A percentile compares a stretch with the other conserved stretches of the same genome.
These are phyloP conservation scores for Chlorophyllum brunneum DNA, from an alignment of 768 basidiomycete species.

Conservation along the genomic window DNA sequence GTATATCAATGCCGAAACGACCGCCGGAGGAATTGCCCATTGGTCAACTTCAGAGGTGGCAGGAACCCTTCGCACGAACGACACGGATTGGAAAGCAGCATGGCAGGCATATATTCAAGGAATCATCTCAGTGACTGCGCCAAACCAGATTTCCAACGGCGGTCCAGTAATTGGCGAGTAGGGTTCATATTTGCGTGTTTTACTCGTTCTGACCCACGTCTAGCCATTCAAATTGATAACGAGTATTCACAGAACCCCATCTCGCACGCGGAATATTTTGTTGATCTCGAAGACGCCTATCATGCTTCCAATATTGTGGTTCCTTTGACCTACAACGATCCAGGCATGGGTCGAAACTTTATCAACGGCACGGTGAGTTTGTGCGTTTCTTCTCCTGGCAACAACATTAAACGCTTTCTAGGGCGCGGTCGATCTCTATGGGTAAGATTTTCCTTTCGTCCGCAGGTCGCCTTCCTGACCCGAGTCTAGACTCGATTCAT, in stretches of 20 bases:
- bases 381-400: neutral
- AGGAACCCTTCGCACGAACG: conserved; percentile 69
- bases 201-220: neutral
- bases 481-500: conserved; percentile 51
- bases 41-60: conserved; percentile 71
- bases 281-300: conserved; percentile 54
- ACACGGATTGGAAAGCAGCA: conserved; percentile 61
- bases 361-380: conserved; percentile 62
- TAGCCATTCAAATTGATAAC: conserved; percentile 51
- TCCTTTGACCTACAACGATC: conserved; percentile 74
- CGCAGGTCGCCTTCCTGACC: neutral
- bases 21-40: conserved; percentile 66
- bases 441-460: conserved; percentile 32
- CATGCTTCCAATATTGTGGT: conserved; percentile 55
- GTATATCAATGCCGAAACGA: conserved; percentile 81
- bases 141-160: conserved; percentile 66
- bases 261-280: conserved; percentile 54
- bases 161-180: conserved; percentile 70
- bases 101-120: conserved; percentile 73
- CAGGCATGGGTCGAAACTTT: conserved; percentile 53
- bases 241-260: conserved; percentile 58
- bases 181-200: neutral
- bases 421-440: conserved; percentile 77
- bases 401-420: conserved; percentile 18
- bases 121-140: conserved; percentile 54